Evolutionary conservation across 371 early-diverging fungal genomes (phyloP), one percentile per base, ranked within the genome.

Genomic region (Parasitella parasitica): DNA sequence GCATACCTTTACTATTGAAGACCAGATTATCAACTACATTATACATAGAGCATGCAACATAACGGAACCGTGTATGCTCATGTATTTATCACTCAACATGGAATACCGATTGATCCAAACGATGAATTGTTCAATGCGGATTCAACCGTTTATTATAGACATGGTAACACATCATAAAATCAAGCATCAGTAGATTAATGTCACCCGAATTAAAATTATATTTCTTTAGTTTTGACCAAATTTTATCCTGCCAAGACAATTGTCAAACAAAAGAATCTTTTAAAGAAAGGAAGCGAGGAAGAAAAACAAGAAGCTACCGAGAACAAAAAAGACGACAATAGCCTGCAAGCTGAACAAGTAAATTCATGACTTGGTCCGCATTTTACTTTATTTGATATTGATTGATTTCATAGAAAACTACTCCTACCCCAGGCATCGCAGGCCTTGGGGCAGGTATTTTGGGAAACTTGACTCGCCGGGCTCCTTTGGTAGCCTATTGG

Each of bases 11-110:
- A n/a, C 2, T 2, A 39, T 16, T 18, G 13, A 6, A 6, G n/a
- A 32, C 32, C 11, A 11, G 6, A 32, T 3, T 11, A 32, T 32
- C 1, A 32, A 32, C 32, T 32, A 32, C 6, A 32, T 11, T 8
- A 32, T 8, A 11, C 57, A 68, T 66, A 86, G 85, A 66, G 75
- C 49, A 84, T 93, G 2, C 89, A 89, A 76, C 73, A 90, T 57
- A 95, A 95, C 65, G 94, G 93, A 20, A 86, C 91, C 12, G 70
- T 93, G 2, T 95, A 89, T 69, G 92, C 93, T 15, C 95, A 95
- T 69, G 77, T 91, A 32, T 92, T 85, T 78, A 66, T 93, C 57
- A 77, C 84, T 5, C 77, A 75, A 36, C 35, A 78, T 15, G 80
- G 79, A 5, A 66, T 69, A 5, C 73, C 84, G 6, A 84, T 89